These are phyloP conservation scores for Trametes coccinea DNA, from an alignment of 768 basidiomycete species.

Conservation along the genomic window DNA sequence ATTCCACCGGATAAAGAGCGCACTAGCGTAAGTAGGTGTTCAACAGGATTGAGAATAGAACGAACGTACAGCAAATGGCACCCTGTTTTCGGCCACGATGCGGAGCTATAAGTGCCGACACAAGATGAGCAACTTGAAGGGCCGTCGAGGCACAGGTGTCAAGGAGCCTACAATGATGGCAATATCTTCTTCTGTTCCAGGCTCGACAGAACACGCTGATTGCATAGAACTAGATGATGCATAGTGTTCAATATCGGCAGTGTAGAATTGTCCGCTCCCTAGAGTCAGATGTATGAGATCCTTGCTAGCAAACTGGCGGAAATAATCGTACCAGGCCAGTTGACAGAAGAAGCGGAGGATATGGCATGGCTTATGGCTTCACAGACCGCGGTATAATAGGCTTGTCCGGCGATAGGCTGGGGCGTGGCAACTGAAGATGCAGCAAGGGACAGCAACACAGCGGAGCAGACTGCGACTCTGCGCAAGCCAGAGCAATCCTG, in stretches of 20 bases:
- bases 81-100: slow-evolving; percentile 44
- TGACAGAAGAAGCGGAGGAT: not conserved
- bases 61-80: slow-evolving; percentile 53
- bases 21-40: not conserved
- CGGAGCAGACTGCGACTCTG: too few relatives aligned
- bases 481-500: too few relatives aligned
- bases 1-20: not conserved
- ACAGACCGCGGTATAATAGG: not conserved
- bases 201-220: slow-evolving; percentile 58
- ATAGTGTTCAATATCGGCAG: slow-evolving; percentile 50
- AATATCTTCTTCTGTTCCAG: slow-evolving; percentile 53
- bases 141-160: not conserved
- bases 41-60: not conserved
- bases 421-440: too few relatives aligned
- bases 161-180: slow-evolving; percentile 43
- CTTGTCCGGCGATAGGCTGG: too few relatives aligned
- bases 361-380: not conserved
- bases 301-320: too few relatives aligned
- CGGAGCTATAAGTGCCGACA: slow-evolving; percentile 39
- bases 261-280: too few relatives aligned
- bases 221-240: slow-evolving; percentile 47
- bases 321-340: too few relatives aligned
- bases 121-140: not conserved
- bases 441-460: too few relatives aligned
- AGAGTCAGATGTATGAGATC: too few relatives aligned